Conservation (phyloP, 352 stramenopile genomes). For the Phytopythium litorale region DNA sequence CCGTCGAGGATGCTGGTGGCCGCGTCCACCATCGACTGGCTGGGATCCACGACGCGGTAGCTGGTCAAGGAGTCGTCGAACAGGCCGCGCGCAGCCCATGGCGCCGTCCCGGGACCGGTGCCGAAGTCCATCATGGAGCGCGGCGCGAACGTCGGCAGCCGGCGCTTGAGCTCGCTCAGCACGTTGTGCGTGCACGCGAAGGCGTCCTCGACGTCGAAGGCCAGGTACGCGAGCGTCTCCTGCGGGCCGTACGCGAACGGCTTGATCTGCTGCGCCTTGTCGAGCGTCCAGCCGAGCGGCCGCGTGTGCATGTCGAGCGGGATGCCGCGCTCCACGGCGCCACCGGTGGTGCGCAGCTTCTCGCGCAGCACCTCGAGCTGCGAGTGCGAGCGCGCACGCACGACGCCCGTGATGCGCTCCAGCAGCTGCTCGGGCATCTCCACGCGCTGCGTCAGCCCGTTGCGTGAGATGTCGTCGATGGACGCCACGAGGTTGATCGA, state of each 20-base stretch:
- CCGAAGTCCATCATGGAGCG: slow-evolving; percentile 78
- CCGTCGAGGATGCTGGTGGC: slow-evolving; percentile 64
- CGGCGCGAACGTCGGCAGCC: slow-evolving; percentile 51
- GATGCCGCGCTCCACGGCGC: slow-evolving; percentile 49
- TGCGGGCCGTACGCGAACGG: slow-evolving; percentile 61
- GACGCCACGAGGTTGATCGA: slow-evolving; percentile 43
- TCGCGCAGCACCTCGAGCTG: slow-evolving; percentile 70
- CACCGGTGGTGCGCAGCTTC: slow-evolving; percentile 25
- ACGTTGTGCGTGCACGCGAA: slow-evolving; percentile 71
- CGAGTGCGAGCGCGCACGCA: slow-evolving; percentile 71
- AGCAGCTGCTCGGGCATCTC: slow-evolving; percentile 73
- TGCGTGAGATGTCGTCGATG: slow-evolving; percentile 61
- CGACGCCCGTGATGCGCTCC: slow-evolving; percentile 45
- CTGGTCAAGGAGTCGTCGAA: slow-evolving; percentile 54
- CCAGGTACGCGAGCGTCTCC: slow-evolving; percentile 73
- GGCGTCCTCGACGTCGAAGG: slow-evolving; percentile 67
- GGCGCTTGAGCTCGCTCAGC: slow-evolving; percentile 56
- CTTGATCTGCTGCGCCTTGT: slow-evolving; percentile 59
- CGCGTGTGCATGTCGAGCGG: slow-evolving; percentile 79
- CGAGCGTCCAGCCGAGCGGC: slow-evolving; percentile 74
- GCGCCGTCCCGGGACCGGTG: slow-evolving; percentile 63
- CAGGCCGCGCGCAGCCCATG: slow-evolving; percentile 74
- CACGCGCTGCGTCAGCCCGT: slow-evolving; percentile 58
- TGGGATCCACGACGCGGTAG: slow-evolving; percentile 79
- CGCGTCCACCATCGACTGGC: slow-evolving; percentile 84